phyloP scores from a whole-genome alignment of 2,329 filamentous ascomycete species.

The Rhynchosporium secalis region DNA sequence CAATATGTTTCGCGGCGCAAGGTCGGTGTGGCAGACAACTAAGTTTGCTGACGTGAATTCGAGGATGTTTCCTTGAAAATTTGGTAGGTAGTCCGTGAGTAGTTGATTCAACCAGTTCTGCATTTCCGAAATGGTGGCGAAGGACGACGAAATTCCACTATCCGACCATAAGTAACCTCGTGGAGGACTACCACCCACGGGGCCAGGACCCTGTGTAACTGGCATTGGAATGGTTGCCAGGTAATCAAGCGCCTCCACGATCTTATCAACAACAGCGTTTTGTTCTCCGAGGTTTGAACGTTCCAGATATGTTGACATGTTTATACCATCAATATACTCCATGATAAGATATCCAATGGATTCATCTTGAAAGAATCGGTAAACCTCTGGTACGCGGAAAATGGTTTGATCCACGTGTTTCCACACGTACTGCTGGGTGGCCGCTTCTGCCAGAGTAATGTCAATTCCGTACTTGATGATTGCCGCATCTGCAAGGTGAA shows the following conservation, averaged over 20 bases:
- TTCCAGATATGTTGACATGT: neutral
- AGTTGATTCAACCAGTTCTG: neutral
- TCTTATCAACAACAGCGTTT: neutral
- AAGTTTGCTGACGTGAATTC: neutral
- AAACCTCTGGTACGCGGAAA: conserved; percentile 1
- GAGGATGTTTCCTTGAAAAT: neutral
- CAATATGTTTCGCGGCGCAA: conserved; percentile 4
- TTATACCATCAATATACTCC: neutral
- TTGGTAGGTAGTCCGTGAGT: neutral
- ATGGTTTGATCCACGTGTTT: neutral
- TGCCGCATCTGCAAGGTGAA: neutral
- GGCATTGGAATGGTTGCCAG: neutral
- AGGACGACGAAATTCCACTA: neutral
- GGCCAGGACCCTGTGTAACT: neutral
- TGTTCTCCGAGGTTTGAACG: neutral
- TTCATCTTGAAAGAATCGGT: conserved; percentile 3
- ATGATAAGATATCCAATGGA: neutral
- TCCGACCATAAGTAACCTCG: neutral
- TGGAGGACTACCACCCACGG: neutral
- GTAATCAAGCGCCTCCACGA: neutral
- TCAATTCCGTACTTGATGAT: conserved; percentile 1
- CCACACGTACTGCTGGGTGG: neutral
- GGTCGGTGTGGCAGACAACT: conserved; percentile 1
- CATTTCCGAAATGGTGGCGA: neutral
- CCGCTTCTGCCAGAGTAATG: neutral